Percentiles rank a stretch among this genome's conserved stretches.
phyloP scores from a whole-genome alignment of 2,329 filamentous ascomycete genomes.

The Zelopaecilomyces penicillatus region DNA sequence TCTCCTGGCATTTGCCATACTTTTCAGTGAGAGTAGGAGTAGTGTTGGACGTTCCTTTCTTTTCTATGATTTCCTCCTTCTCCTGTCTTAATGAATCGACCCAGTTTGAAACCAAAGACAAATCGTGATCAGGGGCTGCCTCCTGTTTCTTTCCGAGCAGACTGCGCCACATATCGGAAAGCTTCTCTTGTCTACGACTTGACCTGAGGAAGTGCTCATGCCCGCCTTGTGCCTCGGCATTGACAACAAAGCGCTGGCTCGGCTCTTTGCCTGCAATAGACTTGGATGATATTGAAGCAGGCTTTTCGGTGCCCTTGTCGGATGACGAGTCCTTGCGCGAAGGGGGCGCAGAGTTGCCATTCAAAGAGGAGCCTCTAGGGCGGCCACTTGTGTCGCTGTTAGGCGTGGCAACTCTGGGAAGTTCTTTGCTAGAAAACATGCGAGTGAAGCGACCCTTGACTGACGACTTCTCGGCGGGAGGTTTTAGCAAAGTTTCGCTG shows the following conservation, averaged over 20 bases:
- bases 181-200: conserved; percentile 85
- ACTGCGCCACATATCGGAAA: conserved; percentile 83
- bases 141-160: conserved; percentile 81
- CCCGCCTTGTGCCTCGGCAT: conserved; percentile 50
- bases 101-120: conserved; percentile 93
- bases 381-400: conserved; percentile 26
- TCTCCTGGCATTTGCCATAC: conserved; percentile 96
- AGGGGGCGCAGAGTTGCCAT: conserved; percentile 26
- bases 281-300: conserved; percentile 19
- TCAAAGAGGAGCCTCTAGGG: conserved; percentile 26
- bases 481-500: conserved; percentile 21
- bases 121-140: conserved; percentile 62
- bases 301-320: conserved; percentile 18
- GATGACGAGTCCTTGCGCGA: conserved; percentile 35
- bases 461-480: conserved; percentile 44
- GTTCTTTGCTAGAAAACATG: conserved; percentile 56
- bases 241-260: conserved; percentile 43
- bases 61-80: conserved; percentile 76
- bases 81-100: conserved; percentile 88
- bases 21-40: conserved; percentile 77
- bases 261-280: conserved; percentile 26
- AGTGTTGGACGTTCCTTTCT: conserved; percentile 65
- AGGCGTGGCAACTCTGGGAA: conserved; percentile 23
- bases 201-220: conserved; percentile 88
- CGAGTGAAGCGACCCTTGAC: conserved; percentile 57